These are phyloP conservation scores for Phytophthora sp. DNA, from an alignment of 352 stramenopile genomes.

Conservation along the genomic window DNA sequence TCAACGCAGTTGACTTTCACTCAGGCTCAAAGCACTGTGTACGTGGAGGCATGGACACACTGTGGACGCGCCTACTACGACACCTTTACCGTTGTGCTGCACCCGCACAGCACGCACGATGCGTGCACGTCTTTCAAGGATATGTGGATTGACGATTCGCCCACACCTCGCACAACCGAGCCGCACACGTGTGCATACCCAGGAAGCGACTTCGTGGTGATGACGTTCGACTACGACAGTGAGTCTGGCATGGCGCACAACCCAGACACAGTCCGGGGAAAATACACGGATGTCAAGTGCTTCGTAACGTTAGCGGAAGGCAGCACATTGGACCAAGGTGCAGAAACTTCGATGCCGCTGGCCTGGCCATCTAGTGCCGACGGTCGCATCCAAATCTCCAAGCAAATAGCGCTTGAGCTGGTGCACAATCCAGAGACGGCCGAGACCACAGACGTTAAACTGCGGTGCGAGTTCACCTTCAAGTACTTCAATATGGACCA, in stretches of 20 bases:
- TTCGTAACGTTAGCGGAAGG: conserved; percentile 15
- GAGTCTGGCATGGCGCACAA: not conserved
- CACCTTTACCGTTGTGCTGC: conserved; percentile 42
- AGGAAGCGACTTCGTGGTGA: conserved; percentile 23
- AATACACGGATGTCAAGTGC: conserved; percentile 33
- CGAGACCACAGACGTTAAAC: conserved; percentile 7
- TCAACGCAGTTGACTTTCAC: conserved; percentile 25
- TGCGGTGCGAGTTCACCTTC: conserved; percentile 24
- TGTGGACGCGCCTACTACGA: conserved; percentile 38
- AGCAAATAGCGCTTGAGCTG: conserved; percentile 12
- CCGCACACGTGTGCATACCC: conserved; percentile 25
- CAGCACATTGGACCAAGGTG: not conserved
- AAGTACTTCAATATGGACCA: conserved; percentile 9
- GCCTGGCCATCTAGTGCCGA: not conserved
- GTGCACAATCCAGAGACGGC: conserved; percentile 8
- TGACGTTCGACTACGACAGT: conserved; percentile 26
- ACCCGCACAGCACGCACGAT: conserved; percentile 33
- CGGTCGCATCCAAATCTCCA: conserved; percentile 7
- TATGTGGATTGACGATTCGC: conserved; percentile 23
- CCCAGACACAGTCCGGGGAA: conserved; percentile 18
- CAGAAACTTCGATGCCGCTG: not conserved
- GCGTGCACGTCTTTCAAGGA: conserved; percentile 11
- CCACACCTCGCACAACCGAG: conserved; percentile 1
- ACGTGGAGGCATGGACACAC: conserved; percentile 60
- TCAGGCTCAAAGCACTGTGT: conserved; percentile 35